Evolutionary conservation across 2,329 filamentous ascomycete genomes (phyloP).

Genomic region (Beauveria asiatica): DNA sequence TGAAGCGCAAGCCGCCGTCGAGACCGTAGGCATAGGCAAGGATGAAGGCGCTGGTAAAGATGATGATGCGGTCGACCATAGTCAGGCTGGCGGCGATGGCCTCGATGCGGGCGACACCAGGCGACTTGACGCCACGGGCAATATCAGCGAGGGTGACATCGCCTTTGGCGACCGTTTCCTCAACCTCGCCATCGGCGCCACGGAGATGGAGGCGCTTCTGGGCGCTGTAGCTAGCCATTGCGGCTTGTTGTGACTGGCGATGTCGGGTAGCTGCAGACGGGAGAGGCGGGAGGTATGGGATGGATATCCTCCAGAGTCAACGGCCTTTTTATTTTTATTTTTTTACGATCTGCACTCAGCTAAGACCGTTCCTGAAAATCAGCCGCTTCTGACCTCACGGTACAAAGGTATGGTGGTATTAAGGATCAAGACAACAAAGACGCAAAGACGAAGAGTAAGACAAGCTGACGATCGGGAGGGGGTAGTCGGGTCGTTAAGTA

Average conservation of each 20-base stretch:
- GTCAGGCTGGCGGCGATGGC: constrained; percentile 40
- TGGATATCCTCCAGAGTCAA: too few relatives aligned
- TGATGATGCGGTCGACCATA: constrained; percentile 34
- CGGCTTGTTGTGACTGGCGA: too few relatives aligned
- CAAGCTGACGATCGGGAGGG: background rate
- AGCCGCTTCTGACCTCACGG: background rate
- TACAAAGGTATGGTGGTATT: background rate
- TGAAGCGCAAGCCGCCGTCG: constrained; percentile 41
- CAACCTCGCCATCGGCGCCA: background rate
- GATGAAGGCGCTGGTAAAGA: constrained; percentile 51
- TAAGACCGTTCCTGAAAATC: background rate
- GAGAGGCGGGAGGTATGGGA: too few relatives aligned
- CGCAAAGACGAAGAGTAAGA: background rate
- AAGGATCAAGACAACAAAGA: background rate
- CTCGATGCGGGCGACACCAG: constrained; percentile 46
- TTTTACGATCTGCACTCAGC: background rate
- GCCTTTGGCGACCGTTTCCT: constrained; percentile 14
- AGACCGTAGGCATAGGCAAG: constrained; percentile 50
- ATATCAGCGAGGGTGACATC: constrained; percentile 18
- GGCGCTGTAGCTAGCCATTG: constrained; percentile 4
- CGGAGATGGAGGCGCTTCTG: constrained; percentile 8
- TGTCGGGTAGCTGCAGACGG: too few relatives aligned
- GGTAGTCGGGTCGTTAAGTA: background rate
- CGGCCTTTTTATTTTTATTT: too few relatives aligned
- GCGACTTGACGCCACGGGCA: constrained; percentile 22